Conservation (phyloP, 805 yeast genomes). For the Yamadazyma scolyti region DNA sequence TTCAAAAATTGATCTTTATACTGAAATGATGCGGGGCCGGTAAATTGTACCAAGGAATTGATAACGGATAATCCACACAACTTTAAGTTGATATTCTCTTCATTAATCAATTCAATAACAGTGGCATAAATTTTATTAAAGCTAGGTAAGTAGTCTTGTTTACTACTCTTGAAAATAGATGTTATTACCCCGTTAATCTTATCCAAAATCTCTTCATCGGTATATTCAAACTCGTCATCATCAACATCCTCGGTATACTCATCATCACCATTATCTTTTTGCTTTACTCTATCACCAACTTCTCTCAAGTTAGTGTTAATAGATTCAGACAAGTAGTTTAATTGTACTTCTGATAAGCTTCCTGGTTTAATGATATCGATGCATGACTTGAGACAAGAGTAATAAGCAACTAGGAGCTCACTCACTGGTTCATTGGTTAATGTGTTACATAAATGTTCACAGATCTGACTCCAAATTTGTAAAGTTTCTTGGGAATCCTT, state of each 20-base stretch:
- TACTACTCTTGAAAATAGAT: slow-evolving; percentile 62
- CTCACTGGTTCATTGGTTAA: slow-evolving; percentile 77
- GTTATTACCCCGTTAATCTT: slow-evolving; percentile 77
- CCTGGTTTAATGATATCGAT: slow-evolving; percentile 65
- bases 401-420: slow-evolving; percentile 76
- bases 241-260: slow-evolving; percentile 86
- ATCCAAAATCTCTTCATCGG: slow-evolving; percentile 87
- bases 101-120: slow-evolving; percentile 56
- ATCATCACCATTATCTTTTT: slow-evolving; percentile 68
- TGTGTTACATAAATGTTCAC: slow-evolving; percentile 63
- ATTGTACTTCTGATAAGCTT: slow-evolving; percentile 52
- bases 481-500: slow-evolving; percentile 58
- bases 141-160: slow-evolving; percentile 55
- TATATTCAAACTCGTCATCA: slow-evolving; percentile 77
- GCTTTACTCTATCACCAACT: slow-evolving; percentile 64
- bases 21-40: slow-evolving; percentile 64
- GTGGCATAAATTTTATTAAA: slow-evolving; percentile 65
- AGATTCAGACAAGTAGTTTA: slow-evolving; percentile 54
- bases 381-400: slow-evolving; percentile 65
- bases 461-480: slow-evolving; percentile 68
- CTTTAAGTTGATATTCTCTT: slow-evolving; percentile 63
- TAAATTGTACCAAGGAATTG: slow-evolving; percentile 75
- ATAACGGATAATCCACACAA: slow-evolving; percentile 77
- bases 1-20: slow-evolving; percentile 64
- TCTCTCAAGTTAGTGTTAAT: slow-evolving; percentile 61